Evolutionary conservation across 257 asterid genomes (phyloP).

Genomic region (Petrea volubilis): DNA sequence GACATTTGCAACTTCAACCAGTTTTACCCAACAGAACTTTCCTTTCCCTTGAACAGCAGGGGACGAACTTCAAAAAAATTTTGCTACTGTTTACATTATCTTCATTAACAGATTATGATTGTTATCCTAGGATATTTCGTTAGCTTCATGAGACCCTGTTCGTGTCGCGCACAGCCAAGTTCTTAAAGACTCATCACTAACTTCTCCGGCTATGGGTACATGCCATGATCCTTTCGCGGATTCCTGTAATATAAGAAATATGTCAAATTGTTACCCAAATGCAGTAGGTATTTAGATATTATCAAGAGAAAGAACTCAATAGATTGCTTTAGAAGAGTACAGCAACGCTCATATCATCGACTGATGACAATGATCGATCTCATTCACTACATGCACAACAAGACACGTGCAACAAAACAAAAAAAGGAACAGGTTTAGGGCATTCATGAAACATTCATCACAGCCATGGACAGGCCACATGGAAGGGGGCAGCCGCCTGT

Average conservation of each 20-base stretch:
- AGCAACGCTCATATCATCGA: not conserved
- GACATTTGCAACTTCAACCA: not conserved
- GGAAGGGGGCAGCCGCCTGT: no score
- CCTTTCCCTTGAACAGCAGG: not conserved
- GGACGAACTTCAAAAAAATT: conserved; percentile 1
- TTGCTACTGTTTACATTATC: not conserved
- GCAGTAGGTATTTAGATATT: not conserved
- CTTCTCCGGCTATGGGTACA: conserved; percentile 68
- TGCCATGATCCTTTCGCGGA: conserved; percentile 87
- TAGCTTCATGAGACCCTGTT: conserved; percentile 30
- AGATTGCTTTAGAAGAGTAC: no score
- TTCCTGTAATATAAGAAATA: conserved; percentile 38
- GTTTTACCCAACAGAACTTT: no score
- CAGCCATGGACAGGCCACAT: no score
- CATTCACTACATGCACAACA: not conserved
- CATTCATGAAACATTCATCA: not conserved
- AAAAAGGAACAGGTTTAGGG: no score
- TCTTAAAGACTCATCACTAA: conserved; percentile 56
- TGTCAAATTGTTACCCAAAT: not conserved
- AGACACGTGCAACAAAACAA: not conserved
- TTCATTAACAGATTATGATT: not conserved
- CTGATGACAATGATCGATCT: not conserved
- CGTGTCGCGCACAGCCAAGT: conserved; percentile 78
- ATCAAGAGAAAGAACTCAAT: not conserved
- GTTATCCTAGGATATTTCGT: not conserved